Conservation (phyloP, 2,329 filamentous ascomycete genomes). For the Sporothrix variecibatus region DNA sequence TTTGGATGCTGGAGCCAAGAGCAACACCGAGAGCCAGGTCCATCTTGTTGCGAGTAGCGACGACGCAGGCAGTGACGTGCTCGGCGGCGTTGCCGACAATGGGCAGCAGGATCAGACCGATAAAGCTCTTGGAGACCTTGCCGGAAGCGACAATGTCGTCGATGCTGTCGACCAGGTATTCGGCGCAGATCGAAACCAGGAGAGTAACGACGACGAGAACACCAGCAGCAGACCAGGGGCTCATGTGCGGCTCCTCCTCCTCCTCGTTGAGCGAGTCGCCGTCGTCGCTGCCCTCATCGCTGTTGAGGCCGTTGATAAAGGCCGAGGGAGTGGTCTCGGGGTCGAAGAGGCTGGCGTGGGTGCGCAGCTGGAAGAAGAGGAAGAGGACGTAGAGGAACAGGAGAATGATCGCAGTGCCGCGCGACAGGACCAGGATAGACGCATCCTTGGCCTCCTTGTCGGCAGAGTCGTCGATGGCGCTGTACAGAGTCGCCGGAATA, state of each 20-base stretch:
- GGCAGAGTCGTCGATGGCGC: conserved; percentile 55
- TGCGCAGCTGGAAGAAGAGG: conserved; percentile 74
- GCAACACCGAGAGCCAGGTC: conserved; percentile 76
- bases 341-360: conserved; percentile 73
- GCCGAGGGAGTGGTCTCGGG: conserved; percentile 43
- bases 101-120: conserved; percentile 76
- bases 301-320: conserved; percentile 23
- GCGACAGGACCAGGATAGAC: conserved; percentile 71
- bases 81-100: conserved; percentile 85
- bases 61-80: conserved; percentile 78
- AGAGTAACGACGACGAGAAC: conserved; percentile 71
- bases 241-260: conserved; percentile 54
- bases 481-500: conserved; percentile 76
- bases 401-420: conserved; percentile 74
- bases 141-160: conserved; percentile 64
- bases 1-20: conserved; percentile 80
- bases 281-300: conserved; percentile 29
- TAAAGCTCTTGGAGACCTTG: conserved; percentile 69
- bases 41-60: conserved; percentile 77
- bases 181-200: conserved; percentile 75
- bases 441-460: conserved; percentile 46
- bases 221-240: conserved; percentile 62
- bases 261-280: conserved; percentile 43
- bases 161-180: conserved; percentile 76
- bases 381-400: conserved; percentile 75